Evolutionary conservation across 2,329 filamentous ascomycete genomes (phyloP).

Genomic region (Diaporthe caulivora): DNA sequence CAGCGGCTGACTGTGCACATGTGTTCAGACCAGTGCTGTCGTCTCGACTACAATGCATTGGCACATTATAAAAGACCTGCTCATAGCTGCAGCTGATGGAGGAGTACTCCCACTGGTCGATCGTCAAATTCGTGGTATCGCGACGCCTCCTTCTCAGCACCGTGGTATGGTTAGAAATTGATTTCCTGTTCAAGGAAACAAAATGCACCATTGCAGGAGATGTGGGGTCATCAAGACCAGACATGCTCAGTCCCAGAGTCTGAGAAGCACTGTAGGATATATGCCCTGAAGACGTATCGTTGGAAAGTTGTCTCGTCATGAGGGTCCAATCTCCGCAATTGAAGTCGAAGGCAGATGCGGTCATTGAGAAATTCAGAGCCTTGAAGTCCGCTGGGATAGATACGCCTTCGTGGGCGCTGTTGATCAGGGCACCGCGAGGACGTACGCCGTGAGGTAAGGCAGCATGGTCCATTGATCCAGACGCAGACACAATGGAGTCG

Average conservation of each 20-base stretch:
- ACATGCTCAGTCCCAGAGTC: constrained; percentile 28
- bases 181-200: constrained; percentile 34
- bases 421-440: neutral
- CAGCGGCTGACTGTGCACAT: constrained; percentile 12
- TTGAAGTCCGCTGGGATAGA: neutral
- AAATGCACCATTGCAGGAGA: neutral
- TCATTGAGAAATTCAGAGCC: constrained; percentile 34
- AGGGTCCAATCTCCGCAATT: constrained; percentile 37
- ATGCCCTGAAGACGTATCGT: neutral
- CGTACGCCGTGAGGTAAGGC: neutral
- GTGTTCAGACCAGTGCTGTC: neutral
- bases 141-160: neutral
- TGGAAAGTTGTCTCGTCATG: constrained; percentile 11
- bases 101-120: constrained; percentile 37
- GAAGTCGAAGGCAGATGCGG: constrained; percentile 38
- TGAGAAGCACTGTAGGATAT: constrained; percentile 26
- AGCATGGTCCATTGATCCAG: neutral
- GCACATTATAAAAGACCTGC: constrained; percentile 35
- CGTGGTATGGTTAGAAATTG: neutral
- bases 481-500: neutral
- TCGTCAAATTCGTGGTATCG: neutral
- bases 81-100: constrained; percentile 39
- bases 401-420: neutral
- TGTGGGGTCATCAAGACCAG: neutral
- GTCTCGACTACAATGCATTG: constrained; percentile 30